Base-by-base conservation (phyloP, 169 alveolate genomes). In the Nephromyces sp. region DNA sequence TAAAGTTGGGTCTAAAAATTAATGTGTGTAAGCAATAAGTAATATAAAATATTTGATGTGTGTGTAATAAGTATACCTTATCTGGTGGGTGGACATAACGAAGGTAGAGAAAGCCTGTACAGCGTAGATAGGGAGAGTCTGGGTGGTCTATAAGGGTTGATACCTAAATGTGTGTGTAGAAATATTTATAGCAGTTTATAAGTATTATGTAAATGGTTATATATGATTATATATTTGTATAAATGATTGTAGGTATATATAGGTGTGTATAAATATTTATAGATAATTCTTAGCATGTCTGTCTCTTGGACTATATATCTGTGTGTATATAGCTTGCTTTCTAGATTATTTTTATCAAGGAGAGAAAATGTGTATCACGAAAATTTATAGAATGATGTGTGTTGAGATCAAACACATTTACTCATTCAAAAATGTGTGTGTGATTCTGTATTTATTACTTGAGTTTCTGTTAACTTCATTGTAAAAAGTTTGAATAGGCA, bases 21-120 rank as follows among this genome's bases (percentile, higher is more conserved):
- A 15, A 43, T n/a, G 15, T n/a, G n/a, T 43, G 57, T n/a, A 15
- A 15, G 15, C 15, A 15, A 15, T 43, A 15, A 15, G 15, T 43
- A 15, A 15, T n/a, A 43, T n/a, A 15, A 15, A 15, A 43, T n/a
- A 43, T 15, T n/a, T n/a, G n/a, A n/a, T n/a, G n/a, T n/a, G n/a
- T n/a, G n/a, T n/a, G n/a, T n/a, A n/a, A n/a, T n/a, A n/a, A n/a
- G 32, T 62, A 1, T 21, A 74, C 74, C 53, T 65, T 68, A 52
- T 74, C 74, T 0, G 80, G 68, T 0, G 74, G 74, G 25, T 64
- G 80, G 21, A 74, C 74, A 30, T 74, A 74, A 27, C 80, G 80
- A 6, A 74, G 74, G 25, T 64, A 74, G 51, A 74, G 68, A 52
- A 74, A 74, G 15, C 80, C 80, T 6, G 74, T 21, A 29, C 74